These are phyloP conservation scores for Hypomyces rosellus DNA, from an alignment of 2,329 filamentous ascomycete genomes.

Conservation along the genomic window DNA sequence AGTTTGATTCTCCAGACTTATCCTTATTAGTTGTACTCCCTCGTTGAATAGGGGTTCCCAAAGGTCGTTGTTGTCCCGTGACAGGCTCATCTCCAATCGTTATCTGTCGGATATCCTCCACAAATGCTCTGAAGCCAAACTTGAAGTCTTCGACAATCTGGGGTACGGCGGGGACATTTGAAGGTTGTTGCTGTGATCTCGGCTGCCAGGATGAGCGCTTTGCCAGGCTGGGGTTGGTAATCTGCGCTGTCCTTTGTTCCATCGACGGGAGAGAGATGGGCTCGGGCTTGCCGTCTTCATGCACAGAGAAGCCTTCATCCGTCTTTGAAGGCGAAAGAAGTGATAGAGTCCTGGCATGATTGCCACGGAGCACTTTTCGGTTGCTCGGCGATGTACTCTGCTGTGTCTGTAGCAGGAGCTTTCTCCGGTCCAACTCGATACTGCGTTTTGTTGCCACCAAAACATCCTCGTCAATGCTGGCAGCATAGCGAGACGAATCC, in stretches of 20 bases:
- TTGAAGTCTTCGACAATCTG: slow-evolving; percentile 86
- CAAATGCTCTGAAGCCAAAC: slow-evolving; percentile 86
- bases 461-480: slow-evolving; percentile 22
- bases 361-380: slow-evolving; percentile 63
- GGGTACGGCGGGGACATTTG: slow-evolving; percentile 39
- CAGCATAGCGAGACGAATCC: slow-evolving; percentile 3
- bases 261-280: slow-evolving; percentile 20
- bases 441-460: slow-evolving; percentile 33
- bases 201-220: slow-evolving; percentile 58
- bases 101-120: slow-evolving; percentile 90
- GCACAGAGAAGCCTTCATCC: slow-evolving; percentile 36
- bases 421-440: slow-evolving; percentile 66
- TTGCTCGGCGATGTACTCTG: slow-evolving; percentile 35
- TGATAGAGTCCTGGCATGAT: slow-evolving; percentile 62
- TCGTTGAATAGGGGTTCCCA: slow-evolving; percentile 25
- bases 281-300: slow-evolving; percentile 32
- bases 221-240: slow-evolving; percentile 34
- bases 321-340: slow-evolving; percentile 65
- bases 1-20: slow-evolving; percentile 35
- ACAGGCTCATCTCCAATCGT: slow-evolving; percentile 91
- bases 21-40: slow-evolving; percentile 12
- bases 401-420: slow-evolving; percentile 53
- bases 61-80: slow-evolving; percentile 39
- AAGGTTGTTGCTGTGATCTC: slow-evolving; percentile 33
- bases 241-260: slow-evolving; percentile 28